A percentile compares a stretch with the other conserved stretches of the same genome.
Evolutionary conservation across 257 asterid genomes (phyloP).

Genomic region (Schizonepeta tenuifolia): DNA sequence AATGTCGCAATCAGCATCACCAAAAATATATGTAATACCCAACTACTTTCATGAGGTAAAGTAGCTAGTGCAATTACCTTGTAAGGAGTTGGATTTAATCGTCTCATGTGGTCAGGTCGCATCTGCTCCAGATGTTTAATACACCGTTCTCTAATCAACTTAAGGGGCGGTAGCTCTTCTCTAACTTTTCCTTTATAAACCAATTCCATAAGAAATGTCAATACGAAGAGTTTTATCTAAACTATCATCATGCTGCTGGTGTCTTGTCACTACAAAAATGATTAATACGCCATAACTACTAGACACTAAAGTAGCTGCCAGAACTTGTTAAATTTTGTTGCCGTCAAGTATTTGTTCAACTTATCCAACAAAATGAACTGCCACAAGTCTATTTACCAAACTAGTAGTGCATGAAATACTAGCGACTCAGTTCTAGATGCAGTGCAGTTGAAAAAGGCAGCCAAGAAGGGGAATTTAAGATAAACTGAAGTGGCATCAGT

Average conservation of each 20-base stretch:
- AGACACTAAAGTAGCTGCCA: not conserved
- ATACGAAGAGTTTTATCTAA: not conserved
- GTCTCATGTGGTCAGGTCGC: conserved; percentile 97
- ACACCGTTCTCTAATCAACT: conserved; percentile 72
- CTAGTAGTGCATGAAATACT: not conserved
- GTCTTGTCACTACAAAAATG: not conserved
- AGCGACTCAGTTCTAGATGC: not conserved
- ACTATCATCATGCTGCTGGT: not conserved
- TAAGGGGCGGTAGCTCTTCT: conserved; percentile 64
- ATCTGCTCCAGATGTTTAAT: conserved; percentile 75
- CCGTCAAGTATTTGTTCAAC: not conserved
- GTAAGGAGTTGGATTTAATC: conserved; percentile 98
- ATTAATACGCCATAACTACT: not conserved
- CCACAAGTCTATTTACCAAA: not conserved
- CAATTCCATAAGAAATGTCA: conserved; percentile 17
- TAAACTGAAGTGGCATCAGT: not conserved
- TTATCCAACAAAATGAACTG: not conserved
- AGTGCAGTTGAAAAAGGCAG: not conserved
- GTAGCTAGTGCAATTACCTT: conserved; percentile 54
- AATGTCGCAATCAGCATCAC: not conserved
- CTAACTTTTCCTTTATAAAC: conserved; percentile 56
- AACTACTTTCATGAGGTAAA: conserved; percentile 1
- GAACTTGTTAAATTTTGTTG: not conserved
- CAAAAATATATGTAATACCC: not conserved
- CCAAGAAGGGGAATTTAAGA: not conserved